Base-by-base conservation (phyloP, 164 flowering plant species). In the Platanus orientalis region DNA sequence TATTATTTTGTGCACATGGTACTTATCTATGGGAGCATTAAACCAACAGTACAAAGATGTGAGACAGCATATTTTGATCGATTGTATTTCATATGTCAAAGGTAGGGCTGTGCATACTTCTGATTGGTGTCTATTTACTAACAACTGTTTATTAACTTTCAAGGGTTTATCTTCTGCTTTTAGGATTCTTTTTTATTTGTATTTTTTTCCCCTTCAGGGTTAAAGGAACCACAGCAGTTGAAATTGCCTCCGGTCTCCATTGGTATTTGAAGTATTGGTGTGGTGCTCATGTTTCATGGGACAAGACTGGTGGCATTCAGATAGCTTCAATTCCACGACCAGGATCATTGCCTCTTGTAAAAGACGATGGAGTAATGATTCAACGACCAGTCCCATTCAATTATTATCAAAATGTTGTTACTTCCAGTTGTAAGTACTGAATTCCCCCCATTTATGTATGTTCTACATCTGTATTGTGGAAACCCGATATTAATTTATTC, bases 281-380 rank as follows among this genome's bases (percentile, higher is more conserved):
- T 75, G 87, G 86, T 47, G 94, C 94, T 76, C 98, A 93, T 77
- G 64, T 90, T 73, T 93, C 98, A 1, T 93, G 98, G 98, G 94
- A 87, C 70, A 93, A 89, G 82, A 90, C 98, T 51, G 98, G 98
- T 63, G 94, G 97, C 29, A 52, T 75, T 66, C 98, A 93, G 81
- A 58, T 84, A 42, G 84, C 80, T 76, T 84, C 97, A 34, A 61
- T 90, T 59, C 98, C 98, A 19, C 58, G 71, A 42, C 85, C 88
- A 26, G 97, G 97, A 57, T 80, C 76, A 28, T 70, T 93, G 44
- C 96, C 97, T 58, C 80, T 2, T 64, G 85, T 93, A 48, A 76
- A 73, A 60, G 83, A 72, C 54, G 80, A 71, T 29, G 97, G 97
- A 30, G 73, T 87, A 58, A 69, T 67, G 58, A 76, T 89, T 72